These are phyloP conservation scores for Nannochloropsis salina DNA, from an alignment of 108 stramenopile species.

Conservation along the genomic window DNA sequence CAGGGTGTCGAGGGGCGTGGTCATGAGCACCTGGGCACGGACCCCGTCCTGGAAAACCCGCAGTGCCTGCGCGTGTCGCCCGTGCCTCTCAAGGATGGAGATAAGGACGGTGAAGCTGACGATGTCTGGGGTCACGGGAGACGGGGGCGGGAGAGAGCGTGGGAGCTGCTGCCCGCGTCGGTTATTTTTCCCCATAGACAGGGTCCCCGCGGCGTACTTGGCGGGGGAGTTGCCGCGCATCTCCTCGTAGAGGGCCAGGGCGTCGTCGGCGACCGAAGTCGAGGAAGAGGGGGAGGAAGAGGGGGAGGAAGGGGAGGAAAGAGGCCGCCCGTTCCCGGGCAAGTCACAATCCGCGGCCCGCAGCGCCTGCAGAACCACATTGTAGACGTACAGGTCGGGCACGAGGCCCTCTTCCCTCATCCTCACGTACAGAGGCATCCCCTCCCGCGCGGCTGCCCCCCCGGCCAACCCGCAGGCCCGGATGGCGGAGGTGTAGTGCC, in stretches of 20 bases:
- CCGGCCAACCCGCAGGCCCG: background rate
- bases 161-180: background rate
- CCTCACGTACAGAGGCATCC: background rate
- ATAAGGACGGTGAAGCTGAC: background rate
- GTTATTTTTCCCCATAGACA: background rate
- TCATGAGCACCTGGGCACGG: background rate
- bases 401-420: background rate
- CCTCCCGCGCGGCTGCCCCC: background rate
- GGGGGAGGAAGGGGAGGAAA: background rate
- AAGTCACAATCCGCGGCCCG: background rate
- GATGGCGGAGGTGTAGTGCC: background rate
- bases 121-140: background rate
- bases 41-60: background rate
- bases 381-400: background rate
- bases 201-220: background rate
- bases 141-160: background rate
- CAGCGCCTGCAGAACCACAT: background rate
- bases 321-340: too few relatives aligned
- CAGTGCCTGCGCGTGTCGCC: background rate
- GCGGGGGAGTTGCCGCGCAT: background rate
- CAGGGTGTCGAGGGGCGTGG: background rate
- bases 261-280: background rate
- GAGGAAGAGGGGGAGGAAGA: background rate
- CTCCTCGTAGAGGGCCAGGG: slow-evolving; percentile 6
- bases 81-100: background rate